Base-by-base conservation (phyloP, 108 stramenopile genomes). In the Cyclotella choctawhatcheeana region DNA sequence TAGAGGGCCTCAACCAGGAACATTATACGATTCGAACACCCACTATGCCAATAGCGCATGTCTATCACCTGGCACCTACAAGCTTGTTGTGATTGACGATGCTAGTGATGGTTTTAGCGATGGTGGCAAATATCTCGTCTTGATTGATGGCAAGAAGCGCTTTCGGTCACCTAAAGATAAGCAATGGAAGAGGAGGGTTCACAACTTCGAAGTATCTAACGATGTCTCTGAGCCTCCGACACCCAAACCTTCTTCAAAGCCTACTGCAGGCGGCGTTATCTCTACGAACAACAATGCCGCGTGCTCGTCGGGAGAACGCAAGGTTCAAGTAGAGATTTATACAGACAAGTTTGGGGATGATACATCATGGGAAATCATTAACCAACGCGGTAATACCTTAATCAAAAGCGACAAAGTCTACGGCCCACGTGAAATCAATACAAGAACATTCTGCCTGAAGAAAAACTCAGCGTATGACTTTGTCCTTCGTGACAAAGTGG, bases 291-390 rank as follows among this genome's bases (percentile, higher is more conserved):
- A n/a, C 21, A 22, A 31, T 21, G 20, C 25, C 17, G 18, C 8
- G 8, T 70, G 69, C 45, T n/a, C 44, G 30, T 64, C 62, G 24
- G 47, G 54, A 3, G 53, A 64, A 26, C 51, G 54, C 17, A 63
- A 73, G 1, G 62, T 73, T 2, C 63, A 73, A 25, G 40, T 73
- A 0, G 62, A 54, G 34, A 55, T 73, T 37, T 35, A 29, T 27
- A 64, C 71, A 2, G 71, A 73, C 51, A 63, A 55, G 17, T 45
- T 37, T 32, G 61, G 71, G 0, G 40, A 17, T 4, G 71, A 64
- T 31, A 64, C 62, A 1, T 30, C 71, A 17, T 64, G 71, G 71
- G 59, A 50, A 16, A 24, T 71, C 27, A n/a, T 22, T 13, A 33
- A 71, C 34, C 16, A 48, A 1, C 48, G 52, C 32, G 70, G 70